Percentiles rank a stretch among this genome's conserved stretches.
These are phyloP conservation scores for Fusarium multiceps DNA, from an alignment of 2,329 filamentous ascomycete genomes.

Conservation along the genomic window DNA sequence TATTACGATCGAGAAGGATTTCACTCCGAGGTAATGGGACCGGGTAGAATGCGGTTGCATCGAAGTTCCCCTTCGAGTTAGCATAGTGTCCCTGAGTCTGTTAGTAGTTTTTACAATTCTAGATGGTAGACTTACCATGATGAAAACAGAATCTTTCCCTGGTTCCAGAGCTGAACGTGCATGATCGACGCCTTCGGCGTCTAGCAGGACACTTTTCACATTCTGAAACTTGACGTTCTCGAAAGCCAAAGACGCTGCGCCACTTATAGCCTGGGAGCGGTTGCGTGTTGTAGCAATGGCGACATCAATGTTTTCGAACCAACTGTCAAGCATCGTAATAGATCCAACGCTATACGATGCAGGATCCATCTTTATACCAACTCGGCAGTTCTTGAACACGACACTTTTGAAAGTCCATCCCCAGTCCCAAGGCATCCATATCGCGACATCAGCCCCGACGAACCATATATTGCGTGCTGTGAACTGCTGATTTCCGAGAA, in stretches of 20 bases:
- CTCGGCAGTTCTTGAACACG: conserved; percentile 69
- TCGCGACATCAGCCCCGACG: conserved; percentile 71
- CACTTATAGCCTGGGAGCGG: conserved; percentile 47
- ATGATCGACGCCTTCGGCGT: conserved; percentile 35
- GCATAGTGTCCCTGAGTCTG: conserved; percentile 43
- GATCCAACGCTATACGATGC: conserved; percentile 73
- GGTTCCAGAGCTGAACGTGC: conserved; percentile 19
- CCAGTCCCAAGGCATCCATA: conserved; percentile 82
- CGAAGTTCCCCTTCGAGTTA: conserved; percentile 36
- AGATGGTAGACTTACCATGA: conserved; percentile 39
- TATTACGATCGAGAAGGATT: conserved; percentile 62
- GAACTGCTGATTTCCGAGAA: conserved; percentile 76
- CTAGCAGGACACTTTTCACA: conserved; percentile 48
- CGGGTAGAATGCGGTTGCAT: conserved; percentile 40
- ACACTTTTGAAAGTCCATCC: conserved; percentile 78
- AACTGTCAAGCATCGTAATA: conserved; percentile 79
- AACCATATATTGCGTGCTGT: conserved; percentile 76
- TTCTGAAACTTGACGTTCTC: conserved; percentile 59
- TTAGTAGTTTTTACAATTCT: conserved; percentile 11
- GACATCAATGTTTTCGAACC: conserved; percentile 72
- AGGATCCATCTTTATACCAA: conserved; percentile 74
- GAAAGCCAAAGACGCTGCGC: conserved; percentile 58
- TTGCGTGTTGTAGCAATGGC: conserved; percentile 73
- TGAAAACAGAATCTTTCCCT: conserved; percentile 31
- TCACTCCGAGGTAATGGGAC: conserved; percentile 28